phyloP scores from a whole-genome alignment of 305 asterid genomes.

The Caryopteris hybrid region DNA sequence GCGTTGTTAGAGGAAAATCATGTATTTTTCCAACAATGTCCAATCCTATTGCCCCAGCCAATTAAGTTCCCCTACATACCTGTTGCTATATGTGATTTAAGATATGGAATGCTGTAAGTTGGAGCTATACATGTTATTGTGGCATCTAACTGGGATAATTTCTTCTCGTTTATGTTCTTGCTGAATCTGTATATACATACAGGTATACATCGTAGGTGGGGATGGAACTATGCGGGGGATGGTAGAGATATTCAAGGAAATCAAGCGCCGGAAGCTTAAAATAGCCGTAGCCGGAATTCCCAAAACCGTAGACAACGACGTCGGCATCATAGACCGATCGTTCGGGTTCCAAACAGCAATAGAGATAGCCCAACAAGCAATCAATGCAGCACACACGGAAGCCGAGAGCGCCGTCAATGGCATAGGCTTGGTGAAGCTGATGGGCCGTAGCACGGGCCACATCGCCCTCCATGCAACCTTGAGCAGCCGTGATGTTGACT shows the following conservation, averaged over 20 bases:
- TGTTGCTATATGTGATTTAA: too few relatives aligned
- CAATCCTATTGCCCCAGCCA: too few relatives aligned
- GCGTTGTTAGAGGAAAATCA: too few relatives aligned
- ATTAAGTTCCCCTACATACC: too few relatives aligned
- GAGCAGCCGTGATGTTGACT: slow-evolving; percentile 79
- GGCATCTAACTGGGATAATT: too few relatives aligned
- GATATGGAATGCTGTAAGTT: too few relatives aligned
- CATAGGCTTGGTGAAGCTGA: slow-evolving; percentile 73
- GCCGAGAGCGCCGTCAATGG: slow-evolving; percentile 83
- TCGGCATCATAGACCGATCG: slow-evolving; percentile 69
- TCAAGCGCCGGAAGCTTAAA: slow-evolving; percentile 38
- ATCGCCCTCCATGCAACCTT: slow-evolving; percentile 71
- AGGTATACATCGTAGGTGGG: slow-evolving; percentile 83
- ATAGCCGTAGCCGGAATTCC: slow-evolving; percentile 67
- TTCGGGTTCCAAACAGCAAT: slow-evolving; percentile 87
- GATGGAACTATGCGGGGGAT: slow-evolving; percentile 85
- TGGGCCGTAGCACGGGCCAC: slow-evolving; percentile 91
- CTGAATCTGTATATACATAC: neutral
- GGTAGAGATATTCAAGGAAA: slow-evolving; percentile 54
- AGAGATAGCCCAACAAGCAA: slow-evolving; percentile 87
- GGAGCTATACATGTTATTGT: too few relatives aligned
- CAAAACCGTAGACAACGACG: slow-evolving; percentile 78
- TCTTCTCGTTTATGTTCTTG: neutral
- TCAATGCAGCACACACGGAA: slow-evolving; percentile 67
- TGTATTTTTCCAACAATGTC: too few relatives aligned